Conservation (phyloP, 2,329 filamentous ascomycete genomes). For the Trichoderma sp. region DNA sequence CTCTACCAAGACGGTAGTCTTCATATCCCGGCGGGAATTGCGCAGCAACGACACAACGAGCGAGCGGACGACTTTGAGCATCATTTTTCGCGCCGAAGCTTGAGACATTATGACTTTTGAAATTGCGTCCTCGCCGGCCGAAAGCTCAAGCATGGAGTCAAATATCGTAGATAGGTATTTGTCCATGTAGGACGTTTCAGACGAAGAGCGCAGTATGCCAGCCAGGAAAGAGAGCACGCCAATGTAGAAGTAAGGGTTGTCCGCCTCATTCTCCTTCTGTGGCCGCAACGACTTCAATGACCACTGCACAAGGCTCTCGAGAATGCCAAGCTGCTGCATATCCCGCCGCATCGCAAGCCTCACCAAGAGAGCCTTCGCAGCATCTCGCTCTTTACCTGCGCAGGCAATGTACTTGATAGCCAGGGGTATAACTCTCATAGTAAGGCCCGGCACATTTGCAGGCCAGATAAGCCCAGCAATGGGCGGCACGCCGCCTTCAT, state of each 20-base stretch:
- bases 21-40: slow-evolving; percentile 48
- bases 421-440: slow-evolving; percentile 70
- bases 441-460: slow-evolving; percentile 67
- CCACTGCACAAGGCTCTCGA: slow-evolving; percentile 72
- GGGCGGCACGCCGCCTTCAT: slow-evolving; percentile 48
- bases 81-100: slow-evolving; percentile 77
- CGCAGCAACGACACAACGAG: slow-evolving; percentile 69
- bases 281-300: slow-evolving; percentile 64
- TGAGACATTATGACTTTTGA: slow-evolving; percentile 66
- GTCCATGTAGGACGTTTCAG: slow-evolving; percentile 75
- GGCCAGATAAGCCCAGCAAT: slow-evolving; percentile 61
- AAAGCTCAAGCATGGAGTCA: slow-evolving; percentile 62
- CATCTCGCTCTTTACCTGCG: slow-evolving; percentile 85
- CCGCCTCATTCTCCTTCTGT: slow-evolving; percentile 40
- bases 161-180: slow-evolving; percentile 69
- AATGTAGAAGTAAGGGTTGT: slow-evolving; percentile 73
- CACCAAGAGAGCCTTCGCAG: slow-evolving; percentile 81
- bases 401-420: slow-evolving; percentile 72
- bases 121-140: slow-evolving; percentile 52
- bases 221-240: slow-evolving; percentile 80
- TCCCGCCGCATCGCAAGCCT: slow-evolving; percentile 81
- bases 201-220: slow-evolving; percentile 69
- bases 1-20: slow-evolving; percentile 66
- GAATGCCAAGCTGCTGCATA: slow-evolving; percentile 78
- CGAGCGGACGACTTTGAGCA: slow-evolving; percentile 83